A percentile compares a stretch with the other conserved stretches of the same genome.
These are phyloP conservation scores for Pezicula neosporulosa DNA, from an alignment of 2,329 filamentous ascomycete genomes.

Conservation along the genomic window DNA sequence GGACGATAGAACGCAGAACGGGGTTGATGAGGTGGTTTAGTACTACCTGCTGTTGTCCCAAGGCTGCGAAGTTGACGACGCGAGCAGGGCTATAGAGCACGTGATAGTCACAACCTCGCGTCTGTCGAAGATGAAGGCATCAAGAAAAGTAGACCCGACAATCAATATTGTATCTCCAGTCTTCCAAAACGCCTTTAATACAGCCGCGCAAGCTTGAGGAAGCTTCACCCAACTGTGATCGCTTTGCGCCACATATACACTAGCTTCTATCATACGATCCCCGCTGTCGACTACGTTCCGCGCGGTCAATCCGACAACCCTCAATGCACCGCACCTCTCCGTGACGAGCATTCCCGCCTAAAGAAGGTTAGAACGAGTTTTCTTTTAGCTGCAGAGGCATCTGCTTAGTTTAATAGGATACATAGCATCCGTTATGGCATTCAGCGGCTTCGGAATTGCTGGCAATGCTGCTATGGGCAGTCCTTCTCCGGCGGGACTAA, in stretches of 20 bases:
- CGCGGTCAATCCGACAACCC: conserved; percentile 6
- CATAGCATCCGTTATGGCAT: conserved; percentile 54
- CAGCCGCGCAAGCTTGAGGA: neutral
- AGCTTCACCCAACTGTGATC: neutral
- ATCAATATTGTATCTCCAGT: neutral
- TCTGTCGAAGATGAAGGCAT: neutral
- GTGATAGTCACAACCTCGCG: neutral
- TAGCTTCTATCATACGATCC: neutral
- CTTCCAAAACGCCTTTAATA: neutral
- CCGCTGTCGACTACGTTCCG: neutral
- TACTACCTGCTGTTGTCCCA: neutral
- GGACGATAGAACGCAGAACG: neutral
- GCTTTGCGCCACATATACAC: neutral
- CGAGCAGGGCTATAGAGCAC: neutral
- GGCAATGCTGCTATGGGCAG: conserved; percentile 39
- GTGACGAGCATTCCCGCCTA: conserved; percentile 29
- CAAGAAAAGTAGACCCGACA: no score
- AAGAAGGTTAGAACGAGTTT: neutral
- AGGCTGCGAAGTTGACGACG: neutral
- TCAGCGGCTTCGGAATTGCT: conserved; percentile 53
- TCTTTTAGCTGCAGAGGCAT: no score
- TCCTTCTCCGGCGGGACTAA: conserved; percentile 34
- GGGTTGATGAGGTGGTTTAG: neutral
- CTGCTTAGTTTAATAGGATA: conserved; percentile 19
- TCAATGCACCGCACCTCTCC: conserved; percentile 22